Evolutionary conservation across 2,329 filamentous ascomycete genomes (phyloP).

Genomic region (Colletotrichum spinosum): DNA sequence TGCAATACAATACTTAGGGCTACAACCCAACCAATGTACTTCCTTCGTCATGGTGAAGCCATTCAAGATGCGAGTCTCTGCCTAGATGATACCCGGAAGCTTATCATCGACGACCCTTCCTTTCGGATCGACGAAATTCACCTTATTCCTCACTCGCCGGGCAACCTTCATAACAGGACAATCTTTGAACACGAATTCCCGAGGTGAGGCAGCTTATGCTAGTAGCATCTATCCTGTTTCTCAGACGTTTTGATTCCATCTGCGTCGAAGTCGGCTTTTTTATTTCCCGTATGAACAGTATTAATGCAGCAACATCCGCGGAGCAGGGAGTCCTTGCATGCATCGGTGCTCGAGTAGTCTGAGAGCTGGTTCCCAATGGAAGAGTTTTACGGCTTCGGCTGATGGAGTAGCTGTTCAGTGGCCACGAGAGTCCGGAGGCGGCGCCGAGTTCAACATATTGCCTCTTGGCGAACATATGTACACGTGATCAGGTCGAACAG

Average conservation of each 20-base stretch:
- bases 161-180: constrained; percentile 11
- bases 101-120: constrained; percentile 5
- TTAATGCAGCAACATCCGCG: constrained; percentile 85
- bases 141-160: constrained; percentile 21
- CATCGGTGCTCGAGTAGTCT: constrained; percentile 86
- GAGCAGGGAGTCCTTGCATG: constrained; percentile 85
- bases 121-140: constrained; percentile 1
- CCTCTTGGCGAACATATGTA: constrained; percentile 62
- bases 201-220: background rate
- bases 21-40: too few relatives aligned
- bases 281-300: too few relatives aligned
- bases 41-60: constrained; percentile 87
- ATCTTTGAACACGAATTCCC: background rate
- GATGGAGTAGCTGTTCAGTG: constrained; percentile 90
- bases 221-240: too few relatives aligned
- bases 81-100: constrained; percentile 3
- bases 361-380: constrained; percentile 88
- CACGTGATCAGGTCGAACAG: constrained; percentile 62
- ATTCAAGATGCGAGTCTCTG: constrained; percentile 83
- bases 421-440: constrained; percentile 68
- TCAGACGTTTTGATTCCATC: background rate
- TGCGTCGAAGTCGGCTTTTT: background rate
- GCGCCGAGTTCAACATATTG: constrained; percentile 53
- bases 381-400: constrained; percentile 97
- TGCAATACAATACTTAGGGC: too few relatives aligned